These are phyloP conservation scores for Paramecium primaurelia DNA, from an alignment of 73 alveolate species.

Conservation along the genomic window DNA sequence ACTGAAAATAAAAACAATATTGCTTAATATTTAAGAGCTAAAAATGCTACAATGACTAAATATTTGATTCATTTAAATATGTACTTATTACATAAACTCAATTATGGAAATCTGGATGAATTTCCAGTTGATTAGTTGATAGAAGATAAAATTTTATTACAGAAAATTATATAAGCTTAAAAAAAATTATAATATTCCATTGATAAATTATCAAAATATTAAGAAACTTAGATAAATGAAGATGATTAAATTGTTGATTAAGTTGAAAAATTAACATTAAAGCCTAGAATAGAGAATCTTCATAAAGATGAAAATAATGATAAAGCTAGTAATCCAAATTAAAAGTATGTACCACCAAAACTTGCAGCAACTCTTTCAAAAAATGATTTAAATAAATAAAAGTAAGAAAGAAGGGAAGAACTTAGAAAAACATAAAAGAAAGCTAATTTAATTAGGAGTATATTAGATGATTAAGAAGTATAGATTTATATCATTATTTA, in stretches of 20 bases:
- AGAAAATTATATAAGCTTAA: neutral
- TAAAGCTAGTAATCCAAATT: neutral
- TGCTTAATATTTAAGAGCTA: conserved; percentile 28
- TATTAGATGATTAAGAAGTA: conserved; percentile 24
- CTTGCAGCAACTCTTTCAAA: conserved; percentile 33
- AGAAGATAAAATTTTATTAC: neutral
- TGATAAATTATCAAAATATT: neutral
- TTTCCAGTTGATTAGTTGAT: conserved; percentile 25
- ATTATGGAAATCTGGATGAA: neutral
- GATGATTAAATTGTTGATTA: neutral
- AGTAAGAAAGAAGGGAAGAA: neutral
- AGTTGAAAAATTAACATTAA: neutral
- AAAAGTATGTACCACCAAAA: conserved; percentile 39
- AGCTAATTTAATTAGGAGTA: neutral
- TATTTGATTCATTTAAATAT: neutral
- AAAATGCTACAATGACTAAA: conserved; percentile 35
- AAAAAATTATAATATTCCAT: conserved; percentile 33
- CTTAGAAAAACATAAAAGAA: neutral
- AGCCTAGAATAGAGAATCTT: conserved; percentile 34
- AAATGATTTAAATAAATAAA: neutral
- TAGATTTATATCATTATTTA: neutral
- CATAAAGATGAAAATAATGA: neutral
- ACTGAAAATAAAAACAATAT: conserved; percentile 13
- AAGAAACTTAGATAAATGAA: neutral
- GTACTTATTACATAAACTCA: neutral